Conservation (phyloP, 352 stramenopile species). For the Pythium phragmiticola region DNA sequence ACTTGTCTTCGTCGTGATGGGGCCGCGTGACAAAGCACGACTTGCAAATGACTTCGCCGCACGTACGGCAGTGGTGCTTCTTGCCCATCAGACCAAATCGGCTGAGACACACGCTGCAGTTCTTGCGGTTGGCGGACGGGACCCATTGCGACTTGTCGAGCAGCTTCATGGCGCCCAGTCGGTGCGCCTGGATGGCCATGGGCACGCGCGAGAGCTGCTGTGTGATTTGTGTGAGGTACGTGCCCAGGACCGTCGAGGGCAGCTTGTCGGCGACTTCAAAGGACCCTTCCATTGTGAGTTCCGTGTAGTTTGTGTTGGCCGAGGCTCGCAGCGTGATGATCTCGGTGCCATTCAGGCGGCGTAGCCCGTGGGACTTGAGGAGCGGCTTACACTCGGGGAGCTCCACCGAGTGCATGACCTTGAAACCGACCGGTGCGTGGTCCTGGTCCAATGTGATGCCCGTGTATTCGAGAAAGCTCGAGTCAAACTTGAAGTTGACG, state of each 20-base stretch:
- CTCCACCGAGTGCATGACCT: constrained; percentile 57
- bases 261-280: constrained; percentile 42
- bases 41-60: constrained; percentile 76
- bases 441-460: constrained; percentile 58
- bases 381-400: constrained; percentile 57
- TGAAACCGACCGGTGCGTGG: constrained; percentile 56
- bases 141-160: constrained; percentile 53
- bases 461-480: constrained; percentile 73
- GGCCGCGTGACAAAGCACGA: constrained; percentile 61
- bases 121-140: constrained; percentile 45
- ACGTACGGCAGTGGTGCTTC: constrained; percentile 73
- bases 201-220: constrained; percentile 45
- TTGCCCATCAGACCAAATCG: constrained; percentile 72
- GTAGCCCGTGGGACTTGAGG: constrained; percentile 58
- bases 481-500: constrained; percentile 54
- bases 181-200: constrained; percentile 48
- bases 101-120: constrained; percentile 56
- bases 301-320: constrained; percentile 46
- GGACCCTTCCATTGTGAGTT: constrained; percentile 51
- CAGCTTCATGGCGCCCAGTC: constrained; percentile 44
- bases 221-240: constrained; percentile 41
- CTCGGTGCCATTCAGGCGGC: constrained; percentile 49
- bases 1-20: constrained; percentile 49
- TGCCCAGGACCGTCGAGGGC: constrained; percentile 37
- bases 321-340: constrained; percentile 46